Evolutionary conservation across 495 filamentous ascomycete species (phyloP), one percentile per base, ranked within the genome.

Genomic region (Filosporella fistucella): DNA sequence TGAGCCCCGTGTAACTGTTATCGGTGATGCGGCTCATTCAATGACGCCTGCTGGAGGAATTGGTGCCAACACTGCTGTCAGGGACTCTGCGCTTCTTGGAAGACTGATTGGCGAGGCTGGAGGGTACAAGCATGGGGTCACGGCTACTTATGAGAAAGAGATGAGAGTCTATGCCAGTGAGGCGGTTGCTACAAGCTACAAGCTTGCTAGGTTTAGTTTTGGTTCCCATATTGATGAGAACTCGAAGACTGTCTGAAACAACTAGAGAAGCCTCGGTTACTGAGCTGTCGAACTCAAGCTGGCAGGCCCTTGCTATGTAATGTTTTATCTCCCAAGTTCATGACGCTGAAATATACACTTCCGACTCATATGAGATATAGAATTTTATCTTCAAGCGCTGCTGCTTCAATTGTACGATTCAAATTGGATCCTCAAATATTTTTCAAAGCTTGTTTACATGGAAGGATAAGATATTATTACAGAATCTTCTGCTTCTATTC

Each of bases 1-100:
- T 35, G 64, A 75, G 25, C 58, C 63, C 2, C 65, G 74, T 7
- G 77, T 82, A n/a, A 81, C 79, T 0, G 61, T 82, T 7, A 72
- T 82, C 12, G 80, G 79, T 1, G 78, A 84, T 50, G 76, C 79
- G 0, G 75, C 65, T 20, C 80, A 84, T 56, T 67, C 67, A 12
- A 82, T 81, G 78, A 80, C 79, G 4, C 80, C 80, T 4, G 78
- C 77, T 0, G 76, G 73, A 0, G 78, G 77, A 2, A 72, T 75
- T 42, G 80, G 80, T 1, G 77, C 75, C 11, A 80, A 80, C 49
- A 80, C 78, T 0, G 78, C 77, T 32, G 63, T 81, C 12, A 54
- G 66, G 45, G 74, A 78, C 49, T 69, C 75, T 6, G 72, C 69
- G 10, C 42, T 76, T 33, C 55, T 77, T 4, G 72, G 71, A 3